Percentiles rank a stretch among this genome's conserved stretches.
Conservation (phyloP, 2,329 filamentous ascomycete genomes). For the Fusarium sp. region DNA sequence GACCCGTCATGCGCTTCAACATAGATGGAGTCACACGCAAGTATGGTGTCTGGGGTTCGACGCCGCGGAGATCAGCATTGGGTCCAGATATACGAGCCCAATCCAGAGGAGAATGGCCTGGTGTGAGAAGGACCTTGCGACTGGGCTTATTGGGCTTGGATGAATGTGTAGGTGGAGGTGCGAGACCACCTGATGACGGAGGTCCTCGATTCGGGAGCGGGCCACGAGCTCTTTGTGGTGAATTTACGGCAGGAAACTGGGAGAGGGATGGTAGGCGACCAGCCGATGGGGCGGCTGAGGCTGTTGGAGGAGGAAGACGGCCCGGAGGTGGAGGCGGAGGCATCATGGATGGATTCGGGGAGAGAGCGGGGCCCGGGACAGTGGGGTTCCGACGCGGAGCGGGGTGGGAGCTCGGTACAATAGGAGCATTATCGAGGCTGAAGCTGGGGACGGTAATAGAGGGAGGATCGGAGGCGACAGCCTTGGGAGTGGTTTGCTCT, state of each 20-base stretch:
- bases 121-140: conserved; percentile 83
- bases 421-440: conserved; percentile 56
- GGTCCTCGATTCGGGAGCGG: conserved; percentile 58
- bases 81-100: conserved; percentile 85
- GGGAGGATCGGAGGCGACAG: conserved; percentile 48
- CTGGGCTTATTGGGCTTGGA: conserved; percentile 67
- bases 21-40: conserved; percentile 84
- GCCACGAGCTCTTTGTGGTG: conserved; percentile 62
- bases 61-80: conserved; percentile 74
- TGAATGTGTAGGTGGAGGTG: conserved; percentile 67
- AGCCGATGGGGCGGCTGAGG: conserved; percentile 36
- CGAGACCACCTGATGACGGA: conserved; percentile 57
- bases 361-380: conserved; percentile 29
- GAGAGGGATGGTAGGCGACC: conserved; percentile 53
- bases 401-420: conserved; percentile 32
- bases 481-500: conserved; percentile 66
- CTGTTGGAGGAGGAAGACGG: conserved; percentile 39
- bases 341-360: conserved; percentile 45
- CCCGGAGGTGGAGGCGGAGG: conserved; percentile 44
- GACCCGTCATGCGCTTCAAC: conserved; percentile 82
- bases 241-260: conserved; percentile 65
- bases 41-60: conserved; percentile 65
- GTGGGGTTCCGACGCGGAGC: conserved; percentile 29
- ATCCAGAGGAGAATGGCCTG: conserved; percentile 94
- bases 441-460: conserved; percentile 59